Percentiles rank a stretch among this genome's conserved stretches.
phyloP scores from a whole-genome alignment of 2,329 filamentous ascomycete genomes.

The Claviceps paspali region DNA sequence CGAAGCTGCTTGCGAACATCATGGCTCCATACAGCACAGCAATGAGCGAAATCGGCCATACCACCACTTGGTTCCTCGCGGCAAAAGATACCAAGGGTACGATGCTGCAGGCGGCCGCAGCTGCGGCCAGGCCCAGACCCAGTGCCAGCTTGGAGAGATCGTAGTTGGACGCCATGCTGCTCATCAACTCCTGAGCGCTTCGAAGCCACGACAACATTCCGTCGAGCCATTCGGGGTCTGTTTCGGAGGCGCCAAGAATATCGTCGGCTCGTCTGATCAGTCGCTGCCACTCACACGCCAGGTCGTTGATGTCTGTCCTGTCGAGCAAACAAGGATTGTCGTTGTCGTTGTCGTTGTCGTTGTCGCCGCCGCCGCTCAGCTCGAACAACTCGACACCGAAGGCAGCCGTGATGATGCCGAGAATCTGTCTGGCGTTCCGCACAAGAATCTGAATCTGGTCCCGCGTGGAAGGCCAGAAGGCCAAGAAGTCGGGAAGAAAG shows the following conservation, averaged over 20 bases:
- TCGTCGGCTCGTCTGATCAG: conserved; percentile 14
- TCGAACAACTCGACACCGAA: conserved; percentile 39
- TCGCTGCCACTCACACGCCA: conserved; percentile 54
- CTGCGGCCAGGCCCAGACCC: conserved; percentile 24
- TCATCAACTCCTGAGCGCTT: conserved; percentile 65
- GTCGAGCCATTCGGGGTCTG: conserved; percentile 25
- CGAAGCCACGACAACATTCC: conserved; percentile 47
- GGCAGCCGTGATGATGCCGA: conserved; percentile 59
- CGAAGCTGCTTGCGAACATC: conserved; percentile 97
- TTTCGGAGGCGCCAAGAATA: conserved; percentile 10
- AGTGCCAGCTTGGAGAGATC: conserved; percentile 47
- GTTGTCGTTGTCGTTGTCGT: conserved; percentile 12
- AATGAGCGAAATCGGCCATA: conserved; percentile 33
- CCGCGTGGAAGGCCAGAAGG: conserved; percentile 45
- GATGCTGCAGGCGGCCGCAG: conserved; percentile 14
- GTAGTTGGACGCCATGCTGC: conserved; percentile 85
- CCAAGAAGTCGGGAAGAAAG: conserved; percentile 64
- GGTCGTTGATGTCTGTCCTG: conserved; percentile 30
- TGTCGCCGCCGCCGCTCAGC: conserved; percentile 7
- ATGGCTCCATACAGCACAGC: conserved; percentile 52
- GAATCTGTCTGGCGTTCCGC: conserved; percentile 68
- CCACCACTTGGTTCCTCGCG: conserved; percentile 16
- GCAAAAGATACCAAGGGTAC: conserved; percentile 6
- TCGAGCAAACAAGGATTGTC: conserved; percentile 21
- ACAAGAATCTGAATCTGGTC: conserved; percentile 55